Evolutionary conservation across 2,329 filamentous ascomycete genomes (phyloP), one percentile per base, ranked within the genome.

Genomic region (Fusarium buharicum): DNA sequence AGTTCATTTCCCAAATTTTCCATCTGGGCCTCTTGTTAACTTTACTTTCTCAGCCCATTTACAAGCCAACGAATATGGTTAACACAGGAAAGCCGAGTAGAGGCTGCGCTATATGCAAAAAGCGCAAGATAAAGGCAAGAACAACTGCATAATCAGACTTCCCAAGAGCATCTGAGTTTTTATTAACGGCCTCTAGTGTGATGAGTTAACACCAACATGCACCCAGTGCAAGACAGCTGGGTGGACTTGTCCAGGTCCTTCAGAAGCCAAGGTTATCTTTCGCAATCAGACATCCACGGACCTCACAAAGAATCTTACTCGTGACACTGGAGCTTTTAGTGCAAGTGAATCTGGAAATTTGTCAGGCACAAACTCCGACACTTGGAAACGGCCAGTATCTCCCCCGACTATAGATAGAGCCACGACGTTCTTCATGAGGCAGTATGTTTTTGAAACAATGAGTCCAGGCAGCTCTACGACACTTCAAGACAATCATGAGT

Each of bases 41-140:
- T 24, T 8, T 8, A 22, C 8, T 8, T 5, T 24, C n/a, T n/a
- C n/a, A 8, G 4, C 22, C 22, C 22, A 7, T 24, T 24, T 24
- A 24, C 6, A 24, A 24, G 22, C 22, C 4, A 24, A 24, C 6
- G 8, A 8, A 24, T 6, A 67, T 66, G 62, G 63, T 53, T 6
- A 66, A 66, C 30, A 48, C 64, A 3, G 66, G 66, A 10, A 64
- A 53, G 13, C 66, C 63, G 8, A 68, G 66, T 4, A 55, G 54
- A 20, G 66, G 43, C 9, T 68, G 66, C 20, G 45, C 66, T 11
- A 60, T 55, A 1, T 68, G 66, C 12, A 68, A 63, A 44, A 53
- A 59, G 16, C 20, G 66, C 4, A 68, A 68, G 18, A 56, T 67
- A 4, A 68, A 67, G 53, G 66, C 67, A 27, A 40, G 34, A 12